These are phyloP conservation scores for Solanum piurae DNA, from an alignment of 257 asterid genomes.

Conservation along the genomic window DNA sequence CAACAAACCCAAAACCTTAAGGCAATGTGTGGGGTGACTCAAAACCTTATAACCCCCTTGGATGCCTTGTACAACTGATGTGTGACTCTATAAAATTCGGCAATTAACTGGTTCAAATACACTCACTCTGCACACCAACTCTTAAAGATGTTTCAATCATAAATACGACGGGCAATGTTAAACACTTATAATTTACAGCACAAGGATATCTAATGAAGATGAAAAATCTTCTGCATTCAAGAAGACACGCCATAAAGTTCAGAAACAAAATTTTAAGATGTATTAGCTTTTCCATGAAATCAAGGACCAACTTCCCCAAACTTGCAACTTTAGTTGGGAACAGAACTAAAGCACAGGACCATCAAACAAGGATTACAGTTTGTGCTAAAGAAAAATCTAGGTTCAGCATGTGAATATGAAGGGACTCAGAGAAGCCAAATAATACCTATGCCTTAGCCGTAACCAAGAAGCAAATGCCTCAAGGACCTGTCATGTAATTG, in stretches of 20 bases:
- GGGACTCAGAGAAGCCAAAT: slow-evolving; percentile 3
- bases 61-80: not conserved
- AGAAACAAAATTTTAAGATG: not conserved
- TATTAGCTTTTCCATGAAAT: not conserved
- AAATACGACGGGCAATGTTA: not conserved
- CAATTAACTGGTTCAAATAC: not conserved
- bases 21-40: not conserved
- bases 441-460: slow-evolving; percentile 87
- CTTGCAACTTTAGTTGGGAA: not conserved
- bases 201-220: not conserved
- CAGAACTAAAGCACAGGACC: not conserved
- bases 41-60: not conserved
- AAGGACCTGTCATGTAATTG: slow-evolving; percentile 57
- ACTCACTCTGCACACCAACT: not conserved
- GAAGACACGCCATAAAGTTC: not conserved
- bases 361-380: not conserved
- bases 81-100: not conserved
- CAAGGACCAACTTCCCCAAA: not conserved
- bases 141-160: not conserved
- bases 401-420: not conserved
- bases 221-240: not conserved
- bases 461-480: slow-evolving; percentile 99
- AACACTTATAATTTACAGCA: not conserved
- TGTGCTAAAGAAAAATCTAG: not conserved
- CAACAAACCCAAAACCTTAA: not conserved